Evolutionary conservation across 2,329 filamentous ascomycete species (phyloP).

Genomic region (Epichloe glyceriae): DNA sequence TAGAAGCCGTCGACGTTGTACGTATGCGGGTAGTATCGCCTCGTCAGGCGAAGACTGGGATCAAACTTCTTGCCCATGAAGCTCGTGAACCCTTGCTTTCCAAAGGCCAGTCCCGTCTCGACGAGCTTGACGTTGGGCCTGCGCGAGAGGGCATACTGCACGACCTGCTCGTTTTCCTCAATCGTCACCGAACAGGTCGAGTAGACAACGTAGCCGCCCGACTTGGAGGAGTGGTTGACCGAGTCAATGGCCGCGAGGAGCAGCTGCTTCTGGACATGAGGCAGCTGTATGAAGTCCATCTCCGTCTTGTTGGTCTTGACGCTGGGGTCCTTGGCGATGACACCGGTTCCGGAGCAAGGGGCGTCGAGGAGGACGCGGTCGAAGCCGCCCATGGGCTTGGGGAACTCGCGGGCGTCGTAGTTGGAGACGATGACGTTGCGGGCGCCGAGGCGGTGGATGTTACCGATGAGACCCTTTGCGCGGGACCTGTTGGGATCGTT

Average conservation of each 20-base stretch:
- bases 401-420: slow-evolving; percentile 89
- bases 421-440: slow-evolving; percentile 93
- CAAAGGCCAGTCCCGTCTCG: slow-evolving; percentile 79
- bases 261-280: slow-evolving; percentile 90
- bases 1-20: slow-evolving; percentile 98
- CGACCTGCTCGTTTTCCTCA: slow-evolving; percentile 81
- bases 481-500: slow-evolving; percentile 92
- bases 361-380: slow-evolving; percentile 90
- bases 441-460: slow-evolving; percentile 87
- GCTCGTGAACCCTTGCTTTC: slow-evolving; percentile 81
- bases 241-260: slow-evolving; percentile 89
- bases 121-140: slow-evolving; percentile 90
- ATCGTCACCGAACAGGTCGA: slow-evolving; percentile 92
- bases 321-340: slow-evolving; percentile 91
- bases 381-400: slow-evolving; percentile 87
- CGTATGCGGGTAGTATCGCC: slow-evolving; percentile 78
- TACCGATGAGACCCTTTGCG: slow-evolving; percentile 94
- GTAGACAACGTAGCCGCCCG: slow-evolving; percentile 90
- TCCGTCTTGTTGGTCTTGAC: slow-evolving; percentile 99
- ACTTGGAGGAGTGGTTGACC: slow-evolving; percentile 80
- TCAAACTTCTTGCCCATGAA: slow-evolving; percentile 91
- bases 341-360: slow-evolving; percentile 90
- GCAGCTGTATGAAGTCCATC: slow-evolving; percentile 83
- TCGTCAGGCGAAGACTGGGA: slow-evolving; percentile 66
- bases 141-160: slow-evolving; percentile 83